Conservation (phyloP, 2,329 filamentous ascomycete genomes). For the Xylaria sp. region DNA sequence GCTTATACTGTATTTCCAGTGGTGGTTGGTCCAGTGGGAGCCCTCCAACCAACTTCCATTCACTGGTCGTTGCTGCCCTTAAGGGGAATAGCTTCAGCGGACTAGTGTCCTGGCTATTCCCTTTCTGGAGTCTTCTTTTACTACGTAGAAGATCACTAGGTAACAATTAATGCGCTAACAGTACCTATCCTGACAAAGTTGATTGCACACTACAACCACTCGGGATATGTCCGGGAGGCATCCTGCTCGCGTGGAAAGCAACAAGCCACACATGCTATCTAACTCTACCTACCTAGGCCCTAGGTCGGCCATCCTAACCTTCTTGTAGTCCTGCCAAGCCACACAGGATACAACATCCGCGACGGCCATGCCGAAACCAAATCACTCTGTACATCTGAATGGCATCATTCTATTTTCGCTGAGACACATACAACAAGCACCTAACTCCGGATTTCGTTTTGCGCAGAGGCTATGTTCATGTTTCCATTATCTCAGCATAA, state of each 20-base stretch:
- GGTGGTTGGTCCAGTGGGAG: constrained; percentile 20
- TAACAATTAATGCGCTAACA: too few species aligned
- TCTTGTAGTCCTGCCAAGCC: constrained; percentile 16
- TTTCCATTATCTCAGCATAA: background rate
- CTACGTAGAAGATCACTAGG: background rate
- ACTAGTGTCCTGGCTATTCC: background rate
- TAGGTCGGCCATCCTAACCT: background rate
- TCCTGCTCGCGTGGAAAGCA: constrained; percentile 11
- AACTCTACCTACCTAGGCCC: background rate
- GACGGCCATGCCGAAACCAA: constrained; percentile 28
- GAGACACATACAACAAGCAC: constrained; percentile 2
- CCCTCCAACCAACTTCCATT: constrained; percentile 16
- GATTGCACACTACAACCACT: background rate
- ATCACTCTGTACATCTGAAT: background rate
- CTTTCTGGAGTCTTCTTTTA: constrained; percentile 1
- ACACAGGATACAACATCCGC: constrained; percentile 19
- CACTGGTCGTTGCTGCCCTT: constrained; percentile 8
- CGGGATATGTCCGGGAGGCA: constrained; percentile 30
- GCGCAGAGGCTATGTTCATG: constrained; percentile 11
- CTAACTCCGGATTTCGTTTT: background rate
- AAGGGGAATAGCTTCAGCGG: background rate
- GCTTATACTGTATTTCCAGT: background rate
- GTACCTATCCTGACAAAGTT: background rate
- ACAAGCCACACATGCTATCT: constrained; percentile 23
- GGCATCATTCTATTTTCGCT: constrained; percentile 2